Percentiles rank a stretch among this genome's conserved stretches.
phyloP scores from a whole-genome alignment of 2,329 filamentous ascomycete species.

The Calonectria pteridis region DNA sequence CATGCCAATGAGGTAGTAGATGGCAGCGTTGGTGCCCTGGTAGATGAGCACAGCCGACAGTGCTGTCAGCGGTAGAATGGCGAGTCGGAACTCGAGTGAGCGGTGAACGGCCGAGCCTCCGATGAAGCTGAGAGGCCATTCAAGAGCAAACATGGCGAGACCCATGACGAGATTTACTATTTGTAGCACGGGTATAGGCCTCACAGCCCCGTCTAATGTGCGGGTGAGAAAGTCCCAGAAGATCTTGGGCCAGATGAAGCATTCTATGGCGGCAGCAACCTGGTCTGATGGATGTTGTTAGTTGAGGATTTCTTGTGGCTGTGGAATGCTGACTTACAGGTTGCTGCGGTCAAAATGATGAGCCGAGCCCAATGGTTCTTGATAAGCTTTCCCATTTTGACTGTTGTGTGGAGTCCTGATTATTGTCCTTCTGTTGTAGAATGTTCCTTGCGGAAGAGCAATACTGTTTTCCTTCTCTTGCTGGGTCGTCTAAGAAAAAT shows the following conservation, averaged over 20 bases:
- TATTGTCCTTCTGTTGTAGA: slow-evolving; percentile 28
- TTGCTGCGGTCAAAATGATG: slow-evolving; percentile 87
- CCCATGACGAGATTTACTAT: slow-evolving; percentile 90
- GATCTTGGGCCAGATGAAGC: slow-evolving; percentile 98
- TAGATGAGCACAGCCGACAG: slow-evolving; percentile 85
- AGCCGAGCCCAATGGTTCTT: slow-evolving; percentile 99
- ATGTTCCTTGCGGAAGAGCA: slow-evolving; percentile 12
- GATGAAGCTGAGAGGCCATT: slow-evolving; percentile 87
- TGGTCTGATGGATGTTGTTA: slow-evolving; percentile 74
- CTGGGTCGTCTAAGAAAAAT: neutral
- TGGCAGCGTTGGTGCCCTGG: slow-evolving; percentile 89
- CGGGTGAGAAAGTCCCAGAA: slow-evolving; percentile 98
- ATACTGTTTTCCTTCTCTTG: slow-evolving; percentile 7
- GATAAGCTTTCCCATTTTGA: slow-evolving; percentile 93
- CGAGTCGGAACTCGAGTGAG: slow-evolving; percentile 87
- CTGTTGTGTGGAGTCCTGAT: slow-evolving; percentile 25
- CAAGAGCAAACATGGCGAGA: slow-evolving; percentile 82
- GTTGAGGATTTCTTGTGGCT: neutral
- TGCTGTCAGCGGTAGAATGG: slow-evolving; percentile 83
- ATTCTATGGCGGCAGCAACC: slow-evolving; percentile 83
- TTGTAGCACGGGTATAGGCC: slow-evolving; percentile 89
- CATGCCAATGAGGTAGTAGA: slow-evolving; percentile 92
- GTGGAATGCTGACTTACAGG: slow-evolving; percentile 66
- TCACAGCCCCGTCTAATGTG: slow-evolving; percentile 87
- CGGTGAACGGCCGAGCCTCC: slow-evolving; percentile 85